These are phyloP conservation scores for Candida sakaeoensis DNA, from an alignment of 805 yeast species.

Conservation along the genomic window DNA sequence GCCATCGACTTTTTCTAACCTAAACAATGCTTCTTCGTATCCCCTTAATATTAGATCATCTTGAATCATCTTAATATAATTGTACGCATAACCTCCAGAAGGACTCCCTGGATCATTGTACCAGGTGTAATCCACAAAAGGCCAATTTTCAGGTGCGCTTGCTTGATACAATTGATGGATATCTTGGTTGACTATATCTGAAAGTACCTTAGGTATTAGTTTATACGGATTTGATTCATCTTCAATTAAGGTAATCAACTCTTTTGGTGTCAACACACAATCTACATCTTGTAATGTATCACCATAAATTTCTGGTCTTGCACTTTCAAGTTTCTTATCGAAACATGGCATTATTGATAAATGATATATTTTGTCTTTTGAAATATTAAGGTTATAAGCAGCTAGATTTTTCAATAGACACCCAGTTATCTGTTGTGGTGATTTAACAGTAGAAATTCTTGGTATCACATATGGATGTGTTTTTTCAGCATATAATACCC, in stretches of 20 bases:
- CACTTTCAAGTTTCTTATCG: conserved; percentile 93
- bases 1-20: conserved; percentile 45
- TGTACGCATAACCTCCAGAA: conserved; percentile 86
- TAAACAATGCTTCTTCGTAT: conserved; percentile 14
- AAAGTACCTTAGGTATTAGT: conserved; percentile 16
- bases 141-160: conserved; percentile 62
- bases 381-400: conserved; percentile 24
- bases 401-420: conserved; percentile 57
- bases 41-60: conserved; percentile 19
- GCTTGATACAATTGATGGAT: conserved; percentile 19
- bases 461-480: conserved; percentile 85
- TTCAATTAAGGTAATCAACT: conserved; percentile 63
- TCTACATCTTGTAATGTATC: conserved; percentile 63
- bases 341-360: conserved; percentile 94
- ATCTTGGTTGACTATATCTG: conserved; percentile 6
- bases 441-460: conserved; percentile 66
- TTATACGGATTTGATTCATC: conserved; percentile 45
- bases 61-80: conserved; percentile 50
- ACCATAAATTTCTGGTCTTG: conserved; percentile 63
- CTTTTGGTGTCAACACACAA: conserved; percentile 91
- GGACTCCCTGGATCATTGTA: conserved; percentile 70
- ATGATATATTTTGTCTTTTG: conserved; percentile 58
- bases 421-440: conserved; percentile 95
- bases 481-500: conserved; percentile 93
- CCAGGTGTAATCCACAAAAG: conserved; percentile 60